A percentile compares a stretch with the other conserved stretches of the same genome.
phyloP scores from a whole-genome alignment of 345 rosid species.

The Gossypioides kirkii region DNA sequence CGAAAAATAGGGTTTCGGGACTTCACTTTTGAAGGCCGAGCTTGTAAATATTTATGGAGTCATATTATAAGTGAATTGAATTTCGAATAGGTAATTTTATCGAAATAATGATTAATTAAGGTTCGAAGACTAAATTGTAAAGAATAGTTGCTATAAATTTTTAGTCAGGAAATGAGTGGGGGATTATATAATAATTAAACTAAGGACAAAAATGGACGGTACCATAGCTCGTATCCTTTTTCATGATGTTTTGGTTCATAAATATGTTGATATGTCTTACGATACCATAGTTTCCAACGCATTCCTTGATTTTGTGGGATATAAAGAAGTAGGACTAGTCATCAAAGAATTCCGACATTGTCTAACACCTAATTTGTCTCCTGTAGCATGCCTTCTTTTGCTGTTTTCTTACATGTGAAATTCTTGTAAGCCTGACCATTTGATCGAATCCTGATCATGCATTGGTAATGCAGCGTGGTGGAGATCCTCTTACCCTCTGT shows the following conservation, averaged over 20 bases:
- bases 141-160: too few species aligned
- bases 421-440: background rate
- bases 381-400: background rate
- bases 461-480: constrained; percentile 57
- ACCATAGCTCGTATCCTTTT: constrained; percentile 88
- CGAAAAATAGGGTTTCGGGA: too few species aligned
- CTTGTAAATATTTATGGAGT: too few species aligned
- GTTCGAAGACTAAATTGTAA: too few species aligned
- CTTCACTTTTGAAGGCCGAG: too few species aligned
- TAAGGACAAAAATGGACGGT: too few species aligned
- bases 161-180: too few species aligned
- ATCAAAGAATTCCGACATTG: constrained; percentile 57
- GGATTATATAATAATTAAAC: too few species aligned
- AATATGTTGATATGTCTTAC: background rate
- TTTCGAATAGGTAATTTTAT: too few species aligned
- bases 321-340: constrained; percentile 75
- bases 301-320: constrained; percentile 63
- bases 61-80: too few species aligned
- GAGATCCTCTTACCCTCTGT: constrained; percentile 79
- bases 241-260: constrained; percentile 1
- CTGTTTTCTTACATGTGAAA: background rate
- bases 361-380: background rate
- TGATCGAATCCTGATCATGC: constrained; percentile 9
- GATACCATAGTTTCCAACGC: background rate
- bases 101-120: too few species aligned